Conservation (phyloP, 495 filamentous ascomycete species). For the Wilcoxina mikolae region DNA sequence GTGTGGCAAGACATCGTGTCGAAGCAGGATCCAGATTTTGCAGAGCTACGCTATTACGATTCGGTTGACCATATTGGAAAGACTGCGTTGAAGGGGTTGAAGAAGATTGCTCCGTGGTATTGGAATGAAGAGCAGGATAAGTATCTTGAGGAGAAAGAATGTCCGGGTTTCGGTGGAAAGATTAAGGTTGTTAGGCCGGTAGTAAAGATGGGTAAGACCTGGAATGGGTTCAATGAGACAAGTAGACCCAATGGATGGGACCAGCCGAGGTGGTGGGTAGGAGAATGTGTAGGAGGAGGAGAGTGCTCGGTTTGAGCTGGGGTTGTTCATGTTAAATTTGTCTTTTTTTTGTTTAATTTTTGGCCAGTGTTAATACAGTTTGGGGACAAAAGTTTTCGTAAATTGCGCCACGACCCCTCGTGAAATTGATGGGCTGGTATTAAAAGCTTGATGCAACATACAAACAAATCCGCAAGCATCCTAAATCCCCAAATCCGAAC, state of each 20-base stretch:
- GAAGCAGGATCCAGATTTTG: constrained; percentile 44
- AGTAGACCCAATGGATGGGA: constrained; percentile 47
- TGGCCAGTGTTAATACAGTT: too few species aligned
- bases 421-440: too few species aligned
- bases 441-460: too few species aligned
- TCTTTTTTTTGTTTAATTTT: too few species aligned
- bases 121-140: constrained; percentile 32
- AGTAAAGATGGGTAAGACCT: constrained; percentile 37
- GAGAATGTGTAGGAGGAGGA: background rate
- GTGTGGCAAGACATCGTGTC: constrained; percentile 43
- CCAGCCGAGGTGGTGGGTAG: constrained; percentile 34
- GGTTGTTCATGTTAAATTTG: too few species aligned
- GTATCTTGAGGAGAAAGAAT: constrained; percentile 35
- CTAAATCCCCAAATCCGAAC: background rate
- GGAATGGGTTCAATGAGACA: constrained; percentile 40
- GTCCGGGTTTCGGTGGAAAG: constrained; percentile 35
- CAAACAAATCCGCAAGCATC: too few species aligned
- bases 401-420: too few species aligned
- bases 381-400: too few species aligned
- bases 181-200: constrained; percentile 40
- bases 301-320: background rate
- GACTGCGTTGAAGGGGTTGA: constrained; percentile 49
- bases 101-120: constrained; percentile 37
- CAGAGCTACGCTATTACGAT: constrained; percentile 50
- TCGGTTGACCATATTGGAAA: constrained; percentile 59